Conservation (phyloP, 2,329 filamentous ascomycete genomes). For the Paecilomyces sp. region DNA sequence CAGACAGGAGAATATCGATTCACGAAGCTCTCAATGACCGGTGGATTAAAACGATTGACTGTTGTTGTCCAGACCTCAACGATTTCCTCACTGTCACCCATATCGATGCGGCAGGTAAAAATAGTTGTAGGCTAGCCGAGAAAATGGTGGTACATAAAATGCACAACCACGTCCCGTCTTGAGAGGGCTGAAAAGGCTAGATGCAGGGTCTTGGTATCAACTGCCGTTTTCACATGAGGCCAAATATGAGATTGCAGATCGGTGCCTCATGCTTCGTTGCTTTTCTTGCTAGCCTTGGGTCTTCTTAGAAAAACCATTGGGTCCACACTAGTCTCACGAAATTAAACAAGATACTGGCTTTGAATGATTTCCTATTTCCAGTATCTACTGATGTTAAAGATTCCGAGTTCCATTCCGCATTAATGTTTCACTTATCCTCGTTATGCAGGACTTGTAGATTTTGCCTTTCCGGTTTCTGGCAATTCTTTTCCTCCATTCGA, state of each 20-base stretch:
- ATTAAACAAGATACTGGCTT: neutral
- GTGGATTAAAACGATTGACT: constrained; percentile 70
- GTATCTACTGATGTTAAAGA: neutral
- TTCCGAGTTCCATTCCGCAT: neutral
- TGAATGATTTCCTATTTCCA: neutral
- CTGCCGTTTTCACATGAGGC: too few species aligned
- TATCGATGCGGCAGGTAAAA: constrained; percentile 19
- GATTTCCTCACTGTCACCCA: constrained; percentile 42
- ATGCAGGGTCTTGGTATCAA: constrained; percentile 10
- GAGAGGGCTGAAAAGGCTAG: constrained; percentile 18
- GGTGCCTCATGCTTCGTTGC: too few species aligned
- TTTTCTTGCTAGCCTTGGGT: too few species aligned
- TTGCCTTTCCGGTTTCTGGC: neutral
- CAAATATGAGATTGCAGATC: too few species aligned
- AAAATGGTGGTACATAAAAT: constrained; percentile 21
- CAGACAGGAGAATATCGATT: constrained; percentile 62
- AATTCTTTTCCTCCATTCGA: neutral
- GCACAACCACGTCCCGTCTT: constrained; percentile 25
- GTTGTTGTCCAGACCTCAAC: constrained; percentile 64
- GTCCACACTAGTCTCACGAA: too few species aligned
- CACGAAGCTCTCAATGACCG: constrained; percentile 60
- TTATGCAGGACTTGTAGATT: neutral
- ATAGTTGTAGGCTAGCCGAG: constrained; percentile 13
- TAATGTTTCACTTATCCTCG: neutral
- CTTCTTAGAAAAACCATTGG: too few species aligned